Evolutionary conservation across 2,329 filamentous ascomycete genomes (phyloP).

Genomic region (Cercospora sesami): DNA sequence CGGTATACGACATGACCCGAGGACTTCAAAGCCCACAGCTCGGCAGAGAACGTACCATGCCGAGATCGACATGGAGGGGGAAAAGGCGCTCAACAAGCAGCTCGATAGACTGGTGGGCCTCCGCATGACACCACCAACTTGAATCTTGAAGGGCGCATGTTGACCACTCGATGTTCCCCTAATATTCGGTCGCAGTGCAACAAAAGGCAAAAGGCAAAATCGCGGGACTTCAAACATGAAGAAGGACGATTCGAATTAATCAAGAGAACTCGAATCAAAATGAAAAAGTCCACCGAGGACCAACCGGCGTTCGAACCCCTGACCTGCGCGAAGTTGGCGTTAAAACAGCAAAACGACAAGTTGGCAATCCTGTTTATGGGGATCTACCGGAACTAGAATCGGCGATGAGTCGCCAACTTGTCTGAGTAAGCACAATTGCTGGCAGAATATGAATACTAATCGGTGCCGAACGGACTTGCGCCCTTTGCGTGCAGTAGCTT

Average conservation of each 20-base stretch:
- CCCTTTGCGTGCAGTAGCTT: no score
- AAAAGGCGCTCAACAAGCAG: neutral
- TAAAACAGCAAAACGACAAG: neutral
- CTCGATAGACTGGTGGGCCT: neutral
- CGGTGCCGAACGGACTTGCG: no score
- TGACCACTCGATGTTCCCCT: neutral
- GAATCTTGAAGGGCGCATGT: neutral
- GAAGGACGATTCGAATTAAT: neutral
- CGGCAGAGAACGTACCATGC: neutral
- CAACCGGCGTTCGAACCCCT: neutral
- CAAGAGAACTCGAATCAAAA: neutral
- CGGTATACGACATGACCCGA: slow-evolving; percentile 34
- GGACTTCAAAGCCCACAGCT: neutral
- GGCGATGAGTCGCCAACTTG: neutral
- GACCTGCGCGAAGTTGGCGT: neutral
- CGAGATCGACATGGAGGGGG: neutral
- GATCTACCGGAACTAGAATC: neutral
- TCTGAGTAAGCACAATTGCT: neutral
- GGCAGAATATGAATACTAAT: neutral
- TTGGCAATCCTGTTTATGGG: neutral
- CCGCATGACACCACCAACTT: neutral
- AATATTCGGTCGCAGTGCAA: neutral
- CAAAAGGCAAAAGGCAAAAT: neutral
- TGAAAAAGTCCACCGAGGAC: neutral
- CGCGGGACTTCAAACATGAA: no score